Percentiles rank a stretch among this genome's conserved stretches.
phyloP scores from a whole-genome alignment of 495 filamentous ascomycete species.

The Choiromyces venosus region DNA sequence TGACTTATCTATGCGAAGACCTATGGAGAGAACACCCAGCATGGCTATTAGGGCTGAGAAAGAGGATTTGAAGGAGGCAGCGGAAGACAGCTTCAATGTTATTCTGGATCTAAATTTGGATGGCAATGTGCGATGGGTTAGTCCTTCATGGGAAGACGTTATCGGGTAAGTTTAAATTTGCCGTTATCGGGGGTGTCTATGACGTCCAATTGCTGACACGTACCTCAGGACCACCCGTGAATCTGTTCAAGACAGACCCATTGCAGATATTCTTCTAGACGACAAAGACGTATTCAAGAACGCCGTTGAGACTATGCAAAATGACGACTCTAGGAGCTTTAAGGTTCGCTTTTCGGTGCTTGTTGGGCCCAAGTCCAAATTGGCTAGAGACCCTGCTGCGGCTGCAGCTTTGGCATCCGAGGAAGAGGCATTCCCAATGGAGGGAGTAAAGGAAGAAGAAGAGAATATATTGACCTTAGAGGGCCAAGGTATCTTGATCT shows the following conservation, averaged over 20 bases:
- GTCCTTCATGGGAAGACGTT: constrained; percentile 92
- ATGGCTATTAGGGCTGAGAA: constrained; percentile 71
- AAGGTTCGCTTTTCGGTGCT: constrained; percentile 78
- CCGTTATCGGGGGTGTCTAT: background rate
- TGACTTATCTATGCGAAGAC: constrained; percentile 44
- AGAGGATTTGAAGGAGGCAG: constrained; percentile 87
- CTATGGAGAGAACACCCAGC: constrained; percentile 58
- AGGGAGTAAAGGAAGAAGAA: constrained; percentile 42
- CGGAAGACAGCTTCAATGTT: constrained; percentile 91
- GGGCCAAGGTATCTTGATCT: constrained; percentile 96
- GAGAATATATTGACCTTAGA: constrained; percentile 68
- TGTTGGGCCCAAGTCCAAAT: constrained; percentile 68
- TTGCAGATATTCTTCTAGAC: constrained; percentile 70
- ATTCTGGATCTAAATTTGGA: constrained; percentile 89
- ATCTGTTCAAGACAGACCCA: constrained; percentile 66
- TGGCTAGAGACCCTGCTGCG: constrained; percentile 42
- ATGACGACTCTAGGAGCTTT: constrained; percentile 86
- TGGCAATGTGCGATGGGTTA: constrained; percentile 86
- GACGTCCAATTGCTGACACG: constrained; percentile 19
- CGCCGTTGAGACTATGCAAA: constrained; percentile 78
- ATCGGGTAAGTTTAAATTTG: constrained; percentile 53
- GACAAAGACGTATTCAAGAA: constrained; percentile 72
- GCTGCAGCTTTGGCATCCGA: constrained; percentile 36
- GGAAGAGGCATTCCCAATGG: constrained; percentile 47
- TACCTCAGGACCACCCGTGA: constrained; percentile 53